phyloP scores from a whole-genome alignment of 108 stramenopile genomes.

The Nitzschia palea region DNA sequence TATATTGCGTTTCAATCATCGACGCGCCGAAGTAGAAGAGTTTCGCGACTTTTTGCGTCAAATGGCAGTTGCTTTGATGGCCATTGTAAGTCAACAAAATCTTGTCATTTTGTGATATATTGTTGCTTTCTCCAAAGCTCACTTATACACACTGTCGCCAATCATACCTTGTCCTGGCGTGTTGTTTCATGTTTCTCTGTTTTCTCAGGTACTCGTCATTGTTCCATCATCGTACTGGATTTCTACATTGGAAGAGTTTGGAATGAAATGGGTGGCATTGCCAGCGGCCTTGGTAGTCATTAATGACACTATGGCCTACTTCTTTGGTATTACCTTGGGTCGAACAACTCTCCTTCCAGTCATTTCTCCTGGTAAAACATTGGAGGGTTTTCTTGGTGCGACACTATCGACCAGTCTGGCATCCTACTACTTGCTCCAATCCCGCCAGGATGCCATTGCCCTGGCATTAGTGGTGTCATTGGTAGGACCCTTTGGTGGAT shows the following conservation, averaged over 20 bases:
- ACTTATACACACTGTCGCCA: no score
- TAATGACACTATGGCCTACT: constrained; percentile 96
- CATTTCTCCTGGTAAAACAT: constrained; percentile 95
- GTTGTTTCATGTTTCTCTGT: neutral
- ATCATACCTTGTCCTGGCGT: neutral
- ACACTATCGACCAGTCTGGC: constrained; percentile 68
- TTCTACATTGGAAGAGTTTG: constrained; percentile 64
- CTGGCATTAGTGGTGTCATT: constrained; percentile 74
- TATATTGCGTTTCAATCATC: constrained; percentile 40
- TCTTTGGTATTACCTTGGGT: constrained; percentile 88
- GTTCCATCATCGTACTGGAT: constrained; percentile 78
- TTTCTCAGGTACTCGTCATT: constrained; percentile 40
- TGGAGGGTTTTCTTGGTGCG: constrained; percentile 95
- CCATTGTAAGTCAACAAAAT: constrained; percentile 53
- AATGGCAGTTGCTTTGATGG: constrained; percentile 41
- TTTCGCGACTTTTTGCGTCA: constrained; percentile 60
- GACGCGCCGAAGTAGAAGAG: constrained; percentile 31
- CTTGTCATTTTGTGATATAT: no score
- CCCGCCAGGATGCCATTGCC: constrained; percentile 16
- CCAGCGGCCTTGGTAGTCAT: constrained; percentile 88
- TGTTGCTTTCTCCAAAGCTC: no score
- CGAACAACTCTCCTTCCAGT: constrained; percentile 83
- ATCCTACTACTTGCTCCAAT: neutral
- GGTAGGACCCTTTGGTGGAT: constrained; percentile 95
- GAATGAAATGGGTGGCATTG: constrained; percentile 86